These are phyloP conservation scores for Chaetoceros muelleri DNA, from an alignment of 108 stramenopile genomes.

Conservation along the genomic window DNA sequence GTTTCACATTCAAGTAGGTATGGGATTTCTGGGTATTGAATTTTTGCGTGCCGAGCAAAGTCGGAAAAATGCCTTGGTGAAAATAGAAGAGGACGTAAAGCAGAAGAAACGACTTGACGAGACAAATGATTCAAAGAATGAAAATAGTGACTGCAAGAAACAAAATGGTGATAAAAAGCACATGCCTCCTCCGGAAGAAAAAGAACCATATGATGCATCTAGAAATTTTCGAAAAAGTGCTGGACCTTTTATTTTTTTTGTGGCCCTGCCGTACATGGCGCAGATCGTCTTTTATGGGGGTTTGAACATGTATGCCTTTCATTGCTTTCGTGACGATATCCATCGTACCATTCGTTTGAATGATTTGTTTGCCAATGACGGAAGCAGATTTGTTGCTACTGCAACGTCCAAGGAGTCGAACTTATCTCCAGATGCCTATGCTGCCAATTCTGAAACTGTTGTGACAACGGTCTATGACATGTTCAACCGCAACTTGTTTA, in stretches of 20 bases:
- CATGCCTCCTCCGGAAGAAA: conserved; percentile 1
- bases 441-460: conserved; percentile 56
- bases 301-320: conserved; percentile 68
- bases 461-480: conserved; percentile 55
- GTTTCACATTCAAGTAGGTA: conserved; percentile 78
- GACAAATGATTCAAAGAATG: background rate
- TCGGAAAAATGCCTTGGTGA: conserved; percentile 64
- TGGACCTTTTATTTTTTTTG: conserved; percentile 62
- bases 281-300: conserved; percentile 76
- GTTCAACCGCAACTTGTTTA: conserved; percentile 83
- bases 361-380: conserved; percentile 67
- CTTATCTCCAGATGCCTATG: conserved; percentile 60
- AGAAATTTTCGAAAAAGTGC: conserved; percentile 56
- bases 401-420: conserved; percentile 44
- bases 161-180: background rate
- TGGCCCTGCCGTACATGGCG: conserved; percentile 78
- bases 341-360: conserved; percentile 73
- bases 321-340: conserved; percentile 59
- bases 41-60: conserved; percentile 65
- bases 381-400: conserved; percentile 45
- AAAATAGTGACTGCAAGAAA: background rate
- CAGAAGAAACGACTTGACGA: background rate
- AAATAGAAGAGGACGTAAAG: conserved; percentile 53
- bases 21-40: conserved; percentile 77
- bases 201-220: conserved; percentile 24